These are phyloP conservation scores for Kurtzmaniella natalensis DNA, from an alignment of 1,139 yeast species.

Conservation along the genomic window DNA sequence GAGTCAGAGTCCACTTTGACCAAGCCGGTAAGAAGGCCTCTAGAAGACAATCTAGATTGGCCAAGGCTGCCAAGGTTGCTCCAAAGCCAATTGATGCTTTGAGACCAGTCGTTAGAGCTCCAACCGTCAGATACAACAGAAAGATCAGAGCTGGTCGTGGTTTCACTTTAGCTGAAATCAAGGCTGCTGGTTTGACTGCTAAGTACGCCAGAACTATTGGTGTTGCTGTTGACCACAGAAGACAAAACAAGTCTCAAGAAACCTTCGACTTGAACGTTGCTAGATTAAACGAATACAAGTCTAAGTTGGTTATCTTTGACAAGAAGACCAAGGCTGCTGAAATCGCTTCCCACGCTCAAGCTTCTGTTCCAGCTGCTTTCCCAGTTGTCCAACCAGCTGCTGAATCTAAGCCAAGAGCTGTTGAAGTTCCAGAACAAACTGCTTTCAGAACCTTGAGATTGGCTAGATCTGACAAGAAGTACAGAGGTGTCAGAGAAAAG, in stretches of 20 bases:
- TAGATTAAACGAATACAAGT: constrained; percentile 94
- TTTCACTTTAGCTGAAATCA: constrained; percentile 95
- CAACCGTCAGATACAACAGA: constrained; percentile 98
- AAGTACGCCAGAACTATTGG: constrained; percentile 98
- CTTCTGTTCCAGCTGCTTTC: constrained; percentile 77
- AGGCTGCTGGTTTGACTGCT: constrained; percentile 95
- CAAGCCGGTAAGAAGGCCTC: constrained; percentile 99
- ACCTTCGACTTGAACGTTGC: constrained; percentile 91
- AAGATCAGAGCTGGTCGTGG: constrained; percentile 99
- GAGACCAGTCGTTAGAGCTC: constrained; percentile 98
- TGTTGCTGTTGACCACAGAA: constrained; percentile 99
- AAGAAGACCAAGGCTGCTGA: constrained; percentile 76
- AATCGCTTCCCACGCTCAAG: constrained; percentile 67
- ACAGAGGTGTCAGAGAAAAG: constrained; percentile 95
- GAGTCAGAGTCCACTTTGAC: constrained; percentile 99
- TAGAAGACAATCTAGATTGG: constrained; percentile 91
- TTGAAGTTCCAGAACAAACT: constrained; percentile 76
- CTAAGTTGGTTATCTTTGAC: constrained; percentile 95
- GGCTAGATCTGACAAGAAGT: constrained; percentile 92
- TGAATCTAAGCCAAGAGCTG: constrained; percentile 86
- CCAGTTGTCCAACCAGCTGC: constrained; percentile 79
- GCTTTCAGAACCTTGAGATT: constrained; percentile 95
- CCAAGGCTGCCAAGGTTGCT: constrained; percentile 92
- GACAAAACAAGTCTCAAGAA: constrained; percentile 97
- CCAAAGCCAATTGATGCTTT: constrained; percentile 96